Conservation (phyloP, 768 basidiomycete genomes). For the Jaapia argillacea region DNA sequence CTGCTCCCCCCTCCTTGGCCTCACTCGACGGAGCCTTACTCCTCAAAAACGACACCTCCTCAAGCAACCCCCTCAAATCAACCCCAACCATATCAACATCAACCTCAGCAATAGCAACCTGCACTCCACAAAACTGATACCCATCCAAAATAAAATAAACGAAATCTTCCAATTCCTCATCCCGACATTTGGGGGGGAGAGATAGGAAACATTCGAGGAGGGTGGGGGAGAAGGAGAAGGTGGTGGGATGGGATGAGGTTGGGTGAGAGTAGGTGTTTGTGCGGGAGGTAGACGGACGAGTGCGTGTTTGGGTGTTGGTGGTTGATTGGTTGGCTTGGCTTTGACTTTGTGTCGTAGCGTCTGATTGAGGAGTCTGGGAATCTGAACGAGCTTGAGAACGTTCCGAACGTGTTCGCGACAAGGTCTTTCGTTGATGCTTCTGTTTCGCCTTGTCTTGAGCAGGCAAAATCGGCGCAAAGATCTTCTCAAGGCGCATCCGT, state of each 20-base stretch:
- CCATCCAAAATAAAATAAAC: constrained; percentile 90
- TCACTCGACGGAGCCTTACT: too few species aligned
- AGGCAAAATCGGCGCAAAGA: constrained; percentile 56
- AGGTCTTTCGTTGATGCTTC: too few species aligned
- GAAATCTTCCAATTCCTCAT: constrained; percentile 94
- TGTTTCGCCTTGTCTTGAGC: too few species aligned
- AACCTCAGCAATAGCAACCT: constrained; percentile 82
- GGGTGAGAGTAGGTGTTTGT: too few species aligned
- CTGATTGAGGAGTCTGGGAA: too few species aligned
- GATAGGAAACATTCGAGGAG: constrained; percentile 84
- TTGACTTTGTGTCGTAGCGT: too few species aligned
- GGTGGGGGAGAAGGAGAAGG: too few species aligned
- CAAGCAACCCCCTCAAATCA: constrained; percentile 69
- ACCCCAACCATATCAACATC: constrained; percentile 87
- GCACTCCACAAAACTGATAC: constrained; percentile 87
- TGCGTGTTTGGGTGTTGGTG: too few species aligned
- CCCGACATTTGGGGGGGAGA: constrained; percentile 69
- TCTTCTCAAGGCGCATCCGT: constrained; percentile 57
- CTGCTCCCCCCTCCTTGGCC: constrained; percentile 16
- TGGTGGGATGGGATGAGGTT: too few species aligned
- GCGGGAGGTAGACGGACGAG: too few species aligned
- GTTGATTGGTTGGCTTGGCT: constrained; percentile 49
- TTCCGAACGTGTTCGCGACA: too few species aligned
- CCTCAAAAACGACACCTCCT: constrained; percentile 57
- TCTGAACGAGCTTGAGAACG: too few species aligned